Conservation (phyloP, 176 grass and related monocot genomes). For the Oryza nivara region DNA sequence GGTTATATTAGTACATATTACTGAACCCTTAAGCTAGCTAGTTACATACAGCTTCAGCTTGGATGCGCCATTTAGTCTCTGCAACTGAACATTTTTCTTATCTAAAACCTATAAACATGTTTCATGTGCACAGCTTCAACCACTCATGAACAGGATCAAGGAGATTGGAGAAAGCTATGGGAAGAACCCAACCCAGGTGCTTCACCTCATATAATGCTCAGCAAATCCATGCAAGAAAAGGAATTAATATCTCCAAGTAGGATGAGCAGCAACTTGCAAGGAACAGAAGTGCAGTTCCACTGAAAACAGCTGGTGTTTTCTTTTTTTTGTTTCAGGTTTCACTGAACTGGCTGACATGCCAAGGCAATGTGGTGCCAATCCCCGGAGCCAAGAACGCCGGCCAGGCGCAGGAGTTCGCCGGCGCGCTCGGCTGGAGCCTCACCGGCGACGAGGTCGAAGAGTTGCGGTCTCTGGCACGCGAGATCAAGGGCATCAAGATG, state of each 20-base stretch:
- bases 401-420: slow-evolving; percentile 66
- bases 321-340: too few species aligned
- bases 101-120: slow-evolving; percentile 22
- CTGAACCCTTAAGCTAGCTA: neutral
- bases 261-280: neutral
- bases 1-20: slow-evolving; percentile 30
- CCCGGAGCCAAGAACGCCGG: slow-evolving; percentile 80
- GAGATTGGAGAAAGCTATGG: slow-evolving; percentile 82
- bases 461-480: slow-evolving; percentile 52
- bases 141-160: slow-evolving; percentile 76
- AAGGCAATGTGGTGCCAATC: slow-evolving; percentile 89
- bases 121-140: slow-evolving; percentile 66
- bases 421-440: slow-evolving; percentile 61
- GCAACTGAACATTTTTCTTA: neutral
- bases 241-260: neutral
- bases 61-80: neutral
- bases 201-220: slow-evolving; percentile 10
- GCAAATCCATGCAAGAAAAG: neutral
- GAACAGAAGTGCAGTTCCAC: neutral
- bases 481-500: slow-evolving; percentile 59
- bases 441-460: slow-evolving; percentile 59
- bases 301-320: neutral
- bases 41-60: neutral
- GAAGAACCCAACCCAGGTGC: slow-evolving; percentile 83
- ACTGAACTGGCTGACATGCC: slow-evolving; percentile 84